Evolutionary conservation across 192 early-diverging fungal genomes (phyloP).

Genomic region (Coemansia sp.): DNA sequence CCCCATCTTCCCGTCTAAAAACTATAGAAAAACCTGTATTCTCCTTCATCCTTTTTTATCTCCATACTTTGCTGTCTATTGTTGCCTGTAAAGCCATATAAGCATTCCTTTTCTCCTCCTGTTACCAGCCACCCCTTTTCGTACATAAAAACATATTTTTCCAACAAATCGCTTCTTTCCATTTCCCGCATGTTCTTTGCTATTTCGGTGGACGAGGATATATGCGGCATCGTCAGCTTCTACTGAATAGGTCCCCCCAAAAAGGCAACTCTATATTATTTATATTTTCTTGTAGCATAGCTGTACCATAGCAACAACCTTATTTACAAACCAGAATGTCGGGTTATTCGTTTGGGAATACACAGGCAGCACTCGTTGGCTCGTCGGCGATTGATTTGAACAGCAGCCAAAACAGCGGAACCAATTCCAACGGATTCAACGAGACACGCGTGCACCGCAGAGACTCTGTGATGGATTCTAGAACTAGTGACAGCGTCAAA

Average conservation of each 20-base stretch:
- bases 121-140: constrained; percentile 1
- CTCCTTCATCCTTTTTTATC: not conserved
- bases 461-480: constrained; percentile 21
- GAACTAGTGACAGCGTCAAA: not conserved
- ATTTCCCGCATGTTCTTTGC: not conserved
- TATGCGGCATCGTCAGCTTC: not conserved
- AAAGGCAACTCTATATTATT: not conserved
- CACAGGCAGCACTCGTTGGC: constrained; percentile 35
- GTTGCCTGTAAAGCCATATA: constrained; percentile 1
- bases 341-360: constrained; percentile 44
- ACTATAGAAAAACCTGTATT: not conserved
- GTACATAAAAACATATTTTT: not conserved
- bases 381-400: constrained; percentile 20
- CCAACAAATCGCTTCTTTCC: not conserved
- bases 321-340: constrained; percentile 21
- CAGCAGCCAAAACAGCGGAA: constrained; percentile 1
- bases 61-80: constrained; percentile 2
- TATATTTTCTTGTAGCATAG: constrained; percentile 4
- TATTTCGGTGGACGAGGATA: not conserved
- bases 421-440: constrained; percentile 3
- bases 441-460: constrained; percentile 31
- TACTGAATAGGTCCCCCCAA: not conserved
- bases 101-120: not conserved
- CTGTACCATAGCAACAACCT: constrained; percentile 4
- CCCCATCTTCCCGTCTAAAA: not conserved